Base-by-base conservation (phyloP, 164 flowering plant species). In the Santalum album region DNA sequence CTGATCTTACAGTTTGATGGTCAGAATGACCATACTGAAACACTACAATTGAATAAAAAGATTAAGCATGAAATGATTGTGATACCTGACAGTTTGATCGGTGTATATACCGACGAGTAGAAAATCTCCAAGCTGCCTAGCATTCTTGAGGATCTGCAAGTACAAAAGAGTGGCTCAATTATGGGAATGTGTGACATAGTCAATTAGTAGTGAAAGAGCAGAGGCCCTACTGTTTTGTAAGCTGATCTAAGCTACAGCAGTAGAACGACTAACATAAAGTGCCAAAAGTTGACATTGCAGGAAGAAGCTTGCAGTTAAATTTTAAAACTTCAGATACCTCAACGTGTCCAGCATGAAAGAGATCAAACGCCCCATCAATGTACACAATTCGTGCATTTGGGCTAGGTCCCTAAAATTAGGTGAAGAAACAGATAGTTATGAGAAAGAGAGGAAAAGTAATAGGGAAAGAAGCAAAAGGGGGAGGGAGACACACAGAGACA, bases 321-420 rank as follows among this genome's bases (percentile, higher is more conserved):
- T n/a, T n/a, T n/a, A n/a, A n/a, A n/a, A n/a, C n/a, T n/a, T n/a
- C n/a, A n/a, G n/a, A n/a, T 76, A 87, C 95, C 86, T 87, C 90
- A 25, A 87, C 88, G 75, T 87, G 95, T 57, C 95, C 95, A 6
- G 95, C 90, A 76, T 87, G 95, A 55, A 87, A 84, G 49, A 87
- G 86, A 76, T 87, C 95, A 70, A 84, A 87, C 42, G 88, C 95
- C 20, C 90, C 95, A 72, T 84, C 95, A 62, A 87, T 84, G 65
- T 84, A 87, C n/a, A 87, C 83, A 48, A 87, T 76, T 51, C 83
- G 80, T 49, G 95, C 77, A 70, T 82, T 78, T 54, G 95, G 95
- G 49, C 79, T 86, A 58, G 95, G 95, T 23, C 78, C 95, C 95
- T 87, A 66, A 49, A 47, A 52, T n/a, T n/a, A n/a, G n/a, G n/a